Conservation (phyloP, 1,284 basidiomycete genomes). For the Chalciporus piperatoides region DNA sequence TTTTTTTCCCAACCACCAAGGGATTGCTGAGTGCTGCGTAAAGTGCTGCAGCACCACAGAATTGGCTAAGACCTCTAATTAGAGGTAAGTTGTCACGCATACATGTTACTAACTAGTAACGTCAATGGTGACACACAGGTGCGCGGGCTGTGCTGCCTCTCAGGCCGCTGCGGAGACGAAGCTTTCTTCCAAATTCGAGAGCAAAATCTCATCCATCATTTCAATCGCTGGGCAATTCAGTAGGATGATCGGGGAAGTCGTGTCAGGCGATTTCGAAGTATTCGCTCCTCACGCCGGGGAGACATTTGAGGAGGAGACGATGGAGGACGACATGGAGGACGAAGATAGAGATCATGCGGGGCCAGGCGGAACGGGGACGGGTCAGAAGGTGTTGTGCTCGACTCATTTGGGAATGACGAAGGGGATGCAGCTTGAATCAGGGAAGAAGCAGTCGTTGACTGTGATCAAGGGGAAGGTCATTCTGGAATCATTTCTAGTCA, state of each 20-base stretch:
- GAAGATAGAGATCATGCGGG: neutral
- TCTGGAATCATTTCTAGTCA: conserved; percentile 8
- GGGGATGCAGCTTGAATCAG: conserved; percentile 8
- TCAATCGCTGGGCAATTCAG: conserved; percentile 9
- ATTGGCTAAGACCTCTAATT: too few relatives aligned
- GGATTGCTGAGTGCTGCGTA: too few relatives aligned
- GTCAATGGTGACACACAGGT: too few relatives aligned
- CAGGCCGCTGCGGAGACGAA: neutral
- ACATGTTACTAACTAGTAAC: too few relatives aligned
- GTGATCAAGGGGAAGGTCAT: conserved; percentile 15
- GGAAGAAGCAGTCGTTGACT: conserved; percentile 3
- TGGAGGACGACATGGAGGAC: conserved; percentile 9
- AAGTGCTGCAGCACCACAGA: too few relatives aligned
- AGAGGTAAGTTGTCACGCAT: too few relatives aligned
- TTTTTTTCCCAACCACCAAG: too few relatives aligned
- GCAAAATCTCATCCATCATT: conserved; percentile 2
- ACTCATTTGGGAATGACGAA: conserved; percentile 11
- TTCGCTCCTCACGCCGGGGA: conserved; percentile 6
- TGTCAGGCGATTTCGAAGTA: conserved; percentile 13
- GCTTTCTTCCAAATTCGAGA: conserved; percentile 7
- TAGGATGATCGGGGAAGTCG: conserved; percentile 5
- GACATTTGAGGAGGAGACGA: neutral
- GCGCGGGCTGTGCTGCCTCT: conserved; percentile 2
- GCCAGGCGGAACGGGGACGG: neutral
- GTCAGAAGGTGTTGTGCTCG: conserved; percentile 2